Evolutionary conservation across 768 basidiomycete species (phyloP).

Genomic region (Lactarius akahatsu): DNA sequence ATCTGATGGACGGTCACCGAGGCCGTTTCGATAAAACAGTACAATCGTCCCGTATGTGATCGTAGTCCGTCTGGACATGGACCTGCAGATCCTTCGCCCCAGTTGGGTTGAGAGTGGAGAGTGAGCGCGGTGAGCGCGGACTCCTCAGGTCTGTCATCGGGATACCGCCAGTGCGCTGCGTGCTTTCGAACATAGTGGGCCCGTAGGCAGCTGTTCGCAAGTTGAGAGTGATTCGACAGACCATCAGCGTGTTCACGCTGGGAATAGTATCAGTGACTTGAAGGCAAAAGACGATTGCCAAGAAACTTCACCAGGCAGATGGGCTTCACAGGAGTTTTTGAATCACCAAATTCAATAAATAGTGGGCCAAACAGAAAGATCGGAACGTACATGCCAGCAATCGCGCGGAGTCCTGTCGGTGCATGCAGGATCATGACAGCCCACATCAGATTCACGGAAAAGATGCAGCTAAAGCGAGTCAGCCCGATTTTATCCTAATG

Average conservation of each 20-base stretch:
- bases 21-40: neutral
- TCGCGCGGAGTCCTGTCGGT: constrained; percentile 28
- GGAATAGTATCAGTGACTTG: neutral
- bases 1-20: neutral
- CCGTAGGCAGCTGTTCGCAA: constrained; percentile 28
- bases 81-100: constrained; percentile 15
- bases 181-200: constrained; percentile 14
- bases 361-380: neutral
- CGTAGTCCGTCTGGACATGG: constrained; percentile 18
- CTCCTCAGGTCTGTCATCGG: constrained; percentile 19
- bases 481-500: neutral
- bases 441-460: constrained; percentile 28
- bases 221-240: constrained; percentile 29
- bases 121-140: constrained; percentile 5
- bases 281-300: neutral
- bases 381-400: constrained; percentile 25
- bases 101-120: neutral
- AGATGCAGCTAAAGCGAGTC: constrained; percentile 21
- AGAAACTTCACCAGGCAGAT: constrained; percentile 22
- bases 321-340: constrained; percentile 13
- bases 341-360: neutral
- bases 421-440: constrained; percentile 29
- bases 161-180: constrained; percentile 4
- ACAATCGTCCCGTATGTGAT: neutral
- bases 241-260: constrained; percentile 27